Evolutionary conservation across 768 basidiomycete genomes (phyloP).

Genomic region (Suillus fuscotomentosus): DNA sequence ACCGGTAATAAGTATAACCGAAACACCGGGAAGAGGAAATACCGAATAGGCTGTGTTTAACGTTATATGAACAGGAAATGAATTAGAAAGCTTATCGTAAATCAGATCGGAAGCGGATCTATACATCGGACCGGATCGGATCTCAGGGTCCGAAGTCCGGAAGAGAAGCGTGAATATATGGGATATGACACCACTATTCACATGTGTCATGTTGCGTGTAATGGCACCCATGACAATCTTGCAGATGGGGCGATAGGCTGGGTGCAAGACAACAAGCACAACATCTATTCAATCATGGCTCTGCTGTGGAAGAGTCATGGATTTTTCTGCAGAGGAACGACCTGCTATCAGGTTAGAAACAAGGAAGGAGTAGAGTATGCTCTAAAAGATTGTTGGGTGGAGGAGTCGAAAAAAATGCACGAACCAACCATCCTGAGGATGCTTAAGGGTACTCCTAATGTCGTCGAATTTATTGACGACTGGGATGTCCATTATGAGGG

Average conservation of each 20-base stretch:
- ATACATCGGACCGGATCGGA: too few species aligned
- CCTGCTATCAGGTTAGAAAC: not conserved
- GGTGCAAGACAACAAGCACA: not conserved
- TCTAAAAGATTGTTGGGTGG: not conserved
- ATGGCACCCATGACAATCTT: not conserved
- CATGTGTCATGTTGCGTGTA: not conserved
- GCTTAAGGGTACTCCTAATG: not conserved
- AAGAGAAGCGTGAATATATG: too few species aligned
- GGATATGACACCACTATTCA: conserved; percentile 44
- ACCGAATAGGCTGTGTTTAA: too few species aligned
- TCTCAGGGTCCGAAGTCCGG: too few species aligned
- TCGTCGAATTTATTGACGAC: not conserved
- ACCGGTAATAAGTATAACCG: too few species aligned
- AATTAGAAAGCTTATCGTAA: too few species aligned
- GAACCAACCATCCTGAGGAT: not conserved
- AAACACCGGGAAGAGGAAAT: too few species aligned
- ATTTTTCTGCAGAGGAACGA: not conserved
- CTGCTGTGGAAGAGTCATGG: not conserved
- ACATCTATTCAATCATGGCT: not conserved
- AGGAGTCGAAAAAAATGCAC: not conserved
- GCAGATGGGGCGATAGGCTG: not conserved
- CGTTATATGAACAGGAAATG: too few species aligned
- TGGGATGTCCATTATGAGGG: not conserved
- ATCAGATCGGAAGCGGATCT: too few species aligned
- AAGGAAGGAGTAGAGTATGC: not conserved